phyloP scores from a whole-genome alignment of 306 rosid species.

The Citrullus mucosospermus region DNA sequence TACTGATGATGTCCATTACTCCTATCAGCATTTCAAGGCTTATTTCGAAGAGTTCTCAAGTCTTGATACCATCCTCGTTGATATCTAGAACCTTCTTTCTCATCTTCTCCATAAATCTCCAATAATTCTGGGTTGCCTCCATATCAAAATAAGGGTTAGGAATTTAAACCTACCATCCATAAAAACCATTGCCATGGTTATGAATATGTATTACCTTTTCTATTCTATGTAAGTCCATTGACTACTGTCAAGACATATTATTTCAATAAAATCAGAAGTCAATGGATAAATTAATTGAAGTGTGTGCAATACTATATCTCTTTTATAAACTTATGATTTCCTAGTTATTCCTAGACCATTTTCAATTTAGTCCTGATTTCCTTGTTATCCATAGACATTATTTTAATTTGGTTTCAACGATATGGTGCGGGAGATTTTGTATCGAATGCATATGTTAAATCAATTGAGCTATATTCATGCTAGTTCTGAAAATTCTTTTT shows the following conservation, averaged over 20 bases:
- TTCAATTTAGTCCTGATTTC: no score
- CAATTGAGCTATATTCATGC: no score
- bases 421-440: no score
- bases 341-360: no score
- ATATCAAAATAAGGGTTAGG: not conserved
- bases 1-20: constrained; percentile 61
- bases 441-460: no score
- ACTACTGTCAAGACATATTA: not conserved
- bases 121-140: not conserved
- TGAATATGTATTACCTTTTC: not conserved
- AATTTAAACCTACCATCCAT: not conserved
- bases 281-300: no score
- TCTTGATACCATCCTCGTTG: constrained; percentile 49
- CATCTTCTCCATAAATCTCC: not conserved
- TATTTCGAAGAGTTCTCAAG: constrained; percentile 49
- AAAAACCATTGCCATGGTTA: not conserved
- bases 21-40: constrained; percentile 78
- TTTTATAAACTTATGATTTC: no score
- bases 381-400: no score
- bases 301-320: no score
- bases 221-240: not conserved
- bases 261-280: not conserved
- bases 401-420: no score
- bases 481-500: no score
- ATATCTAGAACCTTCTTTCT: constrained; percentile 19